Evolutionary conservation across 2,329 filamentous ascomycete genomes (phyloP).

Genomic region (Mycosphaerella sp.): DNA sequence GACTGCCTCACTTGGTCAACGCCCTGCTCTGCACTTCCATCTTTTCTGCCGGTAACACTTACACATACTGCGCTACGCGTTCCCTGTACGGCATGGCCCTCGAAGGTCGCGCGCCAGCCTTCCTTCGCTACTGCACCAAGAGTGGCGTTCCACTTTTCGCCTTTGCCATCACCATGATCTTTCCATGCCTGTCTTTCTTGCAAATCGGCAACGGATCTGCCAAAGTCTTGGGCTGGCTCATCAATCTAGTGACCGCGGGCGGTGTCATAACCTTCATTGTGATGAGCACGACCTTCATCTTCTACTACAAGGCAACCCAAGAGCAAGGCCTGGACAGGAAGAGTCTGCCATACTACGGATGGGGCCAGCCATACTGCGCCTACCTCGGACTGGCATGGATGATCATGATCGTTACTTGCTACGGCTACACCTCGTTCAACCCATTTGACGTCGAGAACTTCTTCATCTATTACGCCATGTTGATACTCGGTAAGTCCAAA

Average conservation of each 20-base stretch:
- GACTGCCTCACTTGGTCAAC: constrained; percentile 37
- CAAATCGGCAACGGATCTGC: constrained; percentile 29
- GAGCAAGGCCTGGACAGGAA: constrained; percentile 48
- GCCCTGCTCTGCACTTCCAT: constrained; percentile 44
- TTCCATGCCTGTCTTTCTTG: constrained; percentile 34
- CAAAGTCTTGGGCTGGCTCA: constrained; percentile 38
- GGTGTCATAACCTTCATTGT: constrained; percentile 59
- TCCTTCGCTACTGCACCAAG: constrained; percentile 54
- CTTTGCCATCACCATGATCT: constrained; percentile 43
- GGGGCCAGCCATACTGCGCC: constrained; percentile 51
- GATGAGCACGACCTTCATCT: constrained; percentile 52
- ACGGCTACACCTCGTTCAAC: constrained; percentile 49
- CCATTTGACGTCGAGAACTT: constrained; percentile 41
- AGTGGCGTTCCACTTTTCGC: constrained; percentile 56
- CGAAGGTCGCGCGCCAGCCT: constrained; percentile 46
- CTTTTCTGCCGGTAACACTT: constrained; percentile 50
- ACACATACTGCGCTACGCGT: constrained; percentile 49
- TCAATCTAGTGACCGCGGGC: constrained; percentile 43
- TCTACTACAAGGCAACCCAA: constrained; percentile 50
- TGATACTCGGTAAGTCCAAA: constrained; percentile 39
- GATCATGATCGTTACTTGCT: constrained; percentile 40
- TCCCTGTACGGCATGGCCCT: constrained; percentile 48
- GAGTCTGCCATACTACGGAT: constrained; percentile 52
- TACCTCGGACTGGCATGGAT: constrained; percentile 28
- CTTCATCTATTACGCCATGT: constrained; percentile 52